Evolutionary conservation across 352 stramenopile genomes (phyloP), one percentile per base, ranked within the genome.

Genomic region (Globisporangium cystogenes): DNA sequence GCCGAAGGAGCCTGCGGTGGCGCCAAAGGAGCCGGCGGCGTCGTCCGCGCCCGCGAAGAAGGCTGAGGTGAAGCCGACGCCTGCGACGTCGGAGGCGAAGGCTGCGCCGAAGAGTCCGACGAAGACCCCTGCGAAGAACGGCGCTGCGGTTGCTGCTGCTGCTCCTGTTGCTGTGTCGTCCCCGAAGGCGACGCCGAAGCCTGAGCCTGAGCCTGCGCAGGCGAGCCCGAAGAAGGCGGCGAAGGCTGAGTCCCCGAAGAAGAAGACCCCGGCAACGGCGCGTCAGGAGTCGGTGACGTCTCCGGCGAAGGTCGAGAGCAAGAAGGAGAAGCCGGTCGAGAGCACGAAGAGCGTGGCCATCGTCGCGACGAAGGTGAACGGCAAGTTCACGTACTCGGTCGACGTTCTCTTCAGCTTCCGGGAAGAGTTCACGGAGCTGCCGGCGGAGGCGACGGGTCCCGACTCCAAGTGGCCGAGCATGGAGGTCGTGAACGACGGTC

Each of bases 391-490:
- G 7, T 88, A 86, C 62, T 75, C 68, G n/a, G 48, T 86, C 26
- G 66, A 83, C 37, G 31, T 85, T 55, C 44, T 88, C 29, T 70
- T 80, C 47, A 82, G 74, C 62, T 82, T 86, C 53, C 75, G 71
- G 36, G 73, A 87, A 21, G 51, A 72, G 27, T 86, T 68, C 60
- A 79, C 67, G 40, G 73, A 86, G 14, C 51, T 89, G 18, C 78
- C 78, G 1, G 59, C 56, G 57, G 60, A 64, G 39, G 63, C 57
- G 49, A 61, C 56, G 29, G 65, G 59, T 6, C 50, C 67, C 4
- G 72, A 80, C 31, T 72, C 69, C 12, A 74, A 73, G 48, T 89
- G 78, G 78, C 75, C 76, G 27, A 81, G 69, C 6, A 87, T 89
- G 78, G 75, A 89, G 14, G 70, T 86, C 37, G 71, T 72, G 7